Evolutionary conservation across 2,329 filamentous ascomycete genomes (phyloP).

Genomic region (Pestalotiopsis sp.): DNA sequence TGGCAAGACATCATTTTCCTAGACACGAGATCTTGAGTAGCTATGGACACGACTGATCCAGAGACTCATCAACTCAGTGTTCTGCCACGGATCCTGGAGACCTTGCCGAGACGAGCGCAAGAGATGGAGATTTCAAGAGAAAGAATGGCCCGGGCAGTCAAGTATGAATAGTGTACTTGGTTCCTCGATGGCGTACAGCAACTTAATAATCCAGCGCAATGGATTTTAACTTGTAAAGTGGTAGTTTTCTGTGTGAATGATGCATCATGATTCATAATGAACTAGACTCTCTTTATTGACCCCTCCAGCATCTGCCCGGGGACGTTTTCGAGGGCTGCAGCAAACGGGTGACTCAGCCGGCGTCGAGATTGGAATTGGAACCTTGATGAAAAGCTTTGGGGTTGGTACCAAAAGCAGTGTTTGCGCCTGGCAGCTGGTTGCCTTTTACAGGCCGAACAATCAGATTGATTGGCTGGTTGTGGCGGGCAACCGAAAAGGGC

Average conservation of each 20-base stretch:
- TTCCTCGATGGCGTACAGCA: background rate
- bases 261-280: background rate
- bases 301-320: background rate
- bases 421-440: background rate
- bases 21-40: background rate
- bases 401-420: background rate
- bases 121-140: background rate
- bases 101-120: background rate
- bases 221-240: background rate
- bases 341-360: background rate
- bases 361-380: background rate
- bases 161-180: background rate
- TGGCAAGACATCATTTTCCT: background rate
- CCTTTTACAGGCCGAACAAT: background rate
- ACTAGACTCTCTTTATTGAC: background rate
- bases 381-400: no score
- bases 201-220: background rate
- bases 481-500: background rate
- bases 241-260: background rate
- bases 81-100: background rate
- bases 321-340: background rate
- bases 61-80: background rate
- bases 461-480: background rate
- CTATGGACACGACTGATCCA: background rate
- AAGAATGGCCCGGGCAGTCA: background rate